Conservation (phyloP, 2,329 filamentous ascomycete genomes). For the Berkeleyomyces rouxiae region DNA sequence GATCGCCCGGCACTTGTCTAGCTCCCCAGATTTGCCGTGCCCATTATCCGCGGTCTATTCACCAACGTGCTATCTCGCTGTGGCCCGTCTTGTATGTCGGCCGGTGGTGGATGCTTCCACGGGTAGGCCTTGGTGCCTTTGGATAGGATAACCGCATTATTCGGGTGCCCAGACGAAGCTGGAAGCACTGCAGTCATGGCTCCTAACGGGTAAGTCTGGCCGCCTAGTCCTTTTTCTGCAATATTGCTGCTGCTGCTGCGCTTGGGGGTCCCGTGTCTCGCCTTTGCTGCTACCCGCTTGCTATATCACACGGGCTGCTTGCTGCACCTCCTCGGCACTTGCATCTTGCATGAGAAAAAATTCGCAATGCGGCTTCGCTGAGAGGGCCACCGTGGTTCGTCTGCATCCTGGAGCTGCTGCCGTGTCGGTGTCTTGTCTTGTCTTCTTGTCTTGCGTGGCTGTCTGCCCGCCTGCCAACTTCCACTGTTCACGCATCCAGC, state of each 20-base stretch:
- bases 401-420: background rate
- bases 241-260: background rate
- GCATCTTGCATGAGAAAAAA: background rate
- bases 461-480: background rate
- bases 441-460: background rate
- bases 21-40: background rate
- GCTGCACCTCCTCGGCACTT: background rate
- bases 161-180: too few relatives aligned
- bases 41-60: background rate
- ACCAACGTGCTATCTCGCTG: background rate
- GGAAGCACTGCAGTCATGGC: background rate
- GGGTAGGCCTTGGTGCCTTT: conserved; percentile 1
- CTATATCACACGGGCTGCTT: background rate
- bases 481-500: background rate
- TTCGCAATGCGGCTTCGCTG: background rate
- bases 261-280: background rate
- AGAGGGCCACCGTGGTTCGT: background rate
- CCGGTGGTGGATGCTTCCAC: background rate
- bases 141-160: background rate
- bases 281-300: background rate
- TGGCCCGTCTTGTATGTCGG: background rate
- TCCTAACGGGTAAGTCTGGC: conserved; percentile 6
- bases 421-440: background rate
- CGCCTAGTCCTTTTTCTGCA: background rate
- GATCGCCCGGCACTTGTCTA: too few relatives aligned